phyloP scores from a whole-genome alignment of 2,329 filamentous ascomycete genomes.

The Penicillium sclerotigenum region DNA sequence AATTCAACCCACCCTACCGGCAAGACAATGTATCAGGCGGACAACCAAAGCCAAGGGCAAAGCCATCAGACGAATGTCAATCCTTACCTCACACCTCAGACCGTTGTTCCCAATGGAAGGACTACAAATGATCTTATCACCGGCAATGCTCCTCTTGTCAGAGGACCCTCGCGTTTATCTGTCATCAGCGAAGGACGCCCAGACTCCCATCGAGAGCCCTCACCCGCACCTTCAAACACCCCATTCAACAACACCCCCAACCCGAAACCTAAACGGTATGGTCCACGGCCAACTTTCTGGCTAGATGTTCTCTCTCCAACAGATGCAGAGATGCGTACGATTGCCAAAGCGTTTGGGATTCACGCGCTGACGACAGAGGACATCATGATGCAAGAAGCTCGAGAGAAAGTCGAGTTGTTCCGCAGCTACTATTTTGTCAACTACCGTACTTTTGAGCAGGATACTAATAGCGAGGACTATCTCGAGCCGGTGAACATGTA shows the following conservation, averaged over 20 bases:
- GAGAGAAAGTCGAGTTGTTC: slow-evolving; percentile 97
- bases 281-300: slow-evolving; percentile 93
- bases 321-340: slow-evolving; percentile 90
- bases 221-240: slow-evolving; percentile 22
- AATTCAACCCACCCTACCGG: slow-evolving; percentile 3
- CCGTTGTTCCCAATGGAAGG: slow-evolving; percentile 9
- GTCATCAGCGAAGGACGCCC: slow-evolving; percentile 34
- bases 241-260: slow-evolving; percentile 21
- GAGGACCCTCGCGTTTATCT: slow-evolving; percentile 32
- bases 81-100: neutral
- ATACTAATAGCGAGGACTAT: slow-evolving; percentile 82
- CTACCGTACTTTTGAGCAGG: slow-evolving; percentile 96
- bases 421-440: slow-evolving; percentile 98
- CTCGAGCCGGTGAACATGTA: slow-evolving; percentile 97
- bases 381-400: slow-evolving; percentile 94
- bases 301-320: slow-evolving; percentile 88
- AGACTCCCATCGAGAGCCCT: slow-evolving; percentile 29
- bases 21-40: slow-evolving; percentile 5
- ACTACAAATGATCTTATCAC: neutral
- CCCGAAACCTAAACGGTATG: slow-evolving; percentile 55
- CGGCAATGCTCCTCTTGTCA: slow-evolving; percentile 1
- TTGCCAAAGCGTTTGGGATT: slow-evolving; percentile 90
- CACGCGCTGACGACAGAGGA: slow-evolving; percentile 94
- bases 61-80: slow-evolving; percentile 2
- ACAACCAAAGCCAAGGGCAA: slow-evolving; percentile 4